Percentiles rank a stretch among this genome's conserved stretches.
Conservation (phyloP, 345 rosid genomes). For the Rhodomyrtus tomentosa region DNA sequence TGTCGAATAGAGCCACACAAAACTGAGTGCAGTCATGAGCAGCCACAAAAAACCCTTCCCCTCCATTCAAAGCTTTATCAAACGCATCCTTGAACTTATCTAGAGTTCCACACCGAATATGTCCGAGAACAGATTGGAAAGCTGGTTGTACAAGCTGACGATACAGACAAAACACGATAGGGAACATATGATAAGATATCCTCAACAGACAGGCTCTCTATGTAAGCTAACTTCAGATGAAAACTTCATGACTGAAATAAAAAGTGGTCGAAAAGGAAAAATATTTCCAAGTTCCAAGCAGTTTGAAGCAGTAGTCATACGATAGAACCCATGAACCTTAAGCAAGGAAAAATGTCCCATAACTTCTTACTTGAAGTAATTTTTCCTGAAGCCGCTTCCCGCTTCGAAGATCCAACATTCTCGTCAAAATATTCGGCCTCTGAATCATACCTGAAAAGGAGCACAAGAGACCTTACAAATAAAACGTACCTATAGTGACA, state of each 20-base stretch:
- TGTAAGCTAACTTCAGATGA: background rate
- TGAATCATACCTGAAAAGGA: conserved; percentile 44
- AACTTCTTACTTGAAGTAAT: conserved; percentile 59
- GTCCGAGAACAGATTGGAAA: conserved; percentile 67
- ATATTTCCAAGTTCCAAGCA: background rate
- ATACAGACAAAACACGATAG: background rate
- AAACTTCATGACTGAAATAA: background rate
- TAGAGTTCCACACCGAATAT: conserved; percentile 53
- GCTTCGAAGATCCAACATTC: conserved; percentile 74
- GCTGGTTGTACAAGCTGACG: conserved; percentile 82
- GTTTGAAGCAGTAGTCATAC: background rate
- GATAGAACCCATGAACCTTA: background rate
- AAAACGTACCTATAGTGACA: background rate
- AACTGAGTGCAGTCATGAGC: no score
- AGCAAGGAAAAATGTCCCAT: background rate
- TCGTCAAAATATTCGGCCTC: no score
- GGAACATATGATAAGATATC: background rate
- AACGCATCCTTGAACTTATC: no score
- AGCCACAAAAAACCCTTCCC: no score
- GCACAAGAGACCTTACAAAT: background rate
- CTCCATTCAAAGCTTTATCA: no score
- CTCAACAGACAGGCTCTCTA: background rate
- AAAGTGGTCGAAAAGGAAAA: background rate
- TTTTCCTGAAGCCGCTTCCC: conserved; percentile 82
- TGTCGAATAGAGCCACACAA: no score